Base-by-base conservation (phyloP, 2,329 filamentous ascomycete species). In the Aquanectria penicillioides region DNA sequence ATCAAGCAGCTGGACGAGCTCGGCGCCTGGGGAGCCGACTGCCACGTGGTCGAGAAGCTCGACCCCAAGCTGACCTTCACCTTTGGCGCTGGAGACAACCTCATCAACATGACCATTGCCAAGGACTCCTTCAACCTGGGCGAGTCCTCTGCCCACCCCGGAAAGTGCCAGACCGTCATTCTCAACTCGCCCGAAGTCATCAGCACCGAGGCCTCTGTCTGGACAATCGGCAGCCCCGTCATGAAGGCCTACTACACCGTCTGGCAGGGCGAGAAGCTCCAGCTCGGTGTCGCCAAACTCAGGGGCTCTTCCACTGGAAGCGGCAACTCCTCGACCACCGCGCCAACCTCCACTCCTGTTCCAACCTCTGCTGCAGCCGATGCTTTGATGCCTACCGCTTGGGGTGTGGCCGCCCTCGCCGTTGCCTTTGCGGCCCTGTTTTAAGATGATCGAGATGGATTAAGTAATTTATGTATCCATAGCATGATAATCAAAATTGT, bases 231-330 rank as follows among this genome's bases (percentile, higher is more conserved):
- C 0, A 71, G 67, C 1, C 72, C 74, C 4, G 58, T 74, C 13
- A 52, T 77, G 20, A 72, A 75, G 67, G 61, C 67, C 11, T 76
- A 75, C 50, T 77, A 77, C 51, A 77, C 74, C 1, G 71, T 72
- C 0, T 77, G 73, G 74, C 69, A 77, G 57, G 71, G 68, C 1
- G 49, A 63, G 13, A 69, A 63, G 7, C n/a, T 64, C 43, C 50
- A 63, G 40, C 51, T 75, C 17, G 72, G 71, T 2, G 72, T 68
- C 40, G 67, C 61, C 6, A 47, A 53, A 20, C 56, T 67, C 13
- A 66, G 58, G 59, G 43, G 20, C 4, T 46, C 41, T 6, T n/a
- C 18, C 1, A 58, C 59, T 2, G 17, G 23, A 9, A 31, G 29
- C 4, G 23, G 8, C 5, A 33, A 26, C 12, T 18, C 41, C 2